Percentiles rank a stretch among this genome's conserved stretches.
These are phyloP conservation scores for Rhizomucor miehei DNA, from an alignment of 371 early-diverging fungal species.

Conservation along the genomic window DNA sequence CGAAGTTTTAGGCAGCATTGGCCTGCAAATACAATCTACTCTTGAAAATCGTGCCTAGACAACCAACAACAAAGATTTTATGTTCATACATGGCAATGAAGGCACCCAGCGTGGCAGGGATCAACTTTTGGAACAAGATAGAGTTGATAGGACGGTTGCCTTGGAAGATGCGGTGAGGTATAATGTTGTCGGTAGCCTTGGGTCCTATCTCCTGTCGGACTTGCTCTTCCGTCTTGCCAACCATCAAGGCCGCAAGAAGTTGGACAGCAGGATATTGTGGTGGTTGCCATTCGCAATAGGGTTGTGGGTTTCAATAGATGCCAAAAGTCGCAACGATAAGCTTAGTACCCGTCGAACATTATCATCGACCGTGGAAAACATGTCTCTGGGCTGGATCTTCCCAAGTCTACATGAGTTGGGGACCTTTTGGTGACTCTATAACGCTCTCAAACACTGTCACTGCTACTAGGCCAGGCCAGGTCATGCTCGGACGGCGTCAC, in stretches of 20 bases:
- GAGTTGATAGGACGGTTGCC: slow-evolving; percentile 98
- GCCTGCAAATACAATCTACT: too few relatives aligned
- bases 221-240: slow-evolving; percentile 80
- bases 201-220: slow-evolving; percentile 74
- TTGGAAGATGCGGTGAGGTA: slow-evolving; percentile 90
- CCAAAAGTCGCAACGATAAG: slow-evolving; percentile 96
- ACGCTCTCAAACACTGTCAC: slow-evolving; percentile 16
- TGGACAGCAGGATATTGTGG: slow-evolving; percentile 94
- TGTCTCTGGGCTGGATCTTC: slow-evolving; percentile 25
- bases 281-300: slow-evolving; percentile 76
- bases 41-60: too few relatives aligned
- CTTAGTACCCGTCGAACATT: too few relatives aligned
- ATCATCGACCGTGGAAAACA: too few relatives aligned
- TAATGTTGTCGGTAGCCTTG: slow-evolving; percentile 62
- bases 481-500: slow-evolving; percentile 19
- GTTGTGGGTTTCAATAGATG: slow-evolving; percentile 88
- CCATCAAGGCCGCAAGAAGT: slow-evolving; percentile 99
- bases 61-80: slow-evolving; percentile 99
- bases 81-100: slow-evolving; percentile 98
- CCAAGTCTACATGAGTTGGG: slow-evolving; percentile 12
- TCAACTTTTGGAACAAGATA: slow-evolving; percentile 88
- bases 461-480: slow-evolving; percentile 23
- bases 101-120: slow-evolving; percentile 92
- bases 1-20: too few relatives aligned
- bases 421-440: slow-evolving; percentile 25